Conservation (phyloP, 257 asterid species). For the Lavandula angustifolia region DNA sequence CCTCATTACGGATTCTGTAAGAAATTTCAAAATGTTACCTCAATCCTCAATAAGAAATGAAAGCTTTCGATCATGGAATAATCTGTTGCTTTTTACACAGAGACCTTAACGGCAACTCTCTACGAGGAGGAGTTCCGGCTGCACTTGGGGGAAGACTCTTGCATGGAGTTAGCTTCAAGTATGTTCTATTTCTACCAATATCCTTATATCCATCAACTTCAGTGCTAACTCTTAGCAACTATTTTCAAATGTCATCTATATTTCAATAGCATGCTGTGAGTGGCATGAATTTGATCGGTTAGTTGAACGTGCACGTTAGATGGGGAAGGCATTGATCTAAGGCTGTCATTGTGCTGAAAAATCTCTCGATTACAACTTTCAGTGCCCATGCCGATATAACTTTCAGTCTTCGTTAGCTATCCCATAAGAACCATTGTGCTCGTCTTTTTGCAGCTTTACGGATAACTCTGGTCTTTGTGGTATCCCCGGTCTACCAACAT, state of each 20-base stretch:
- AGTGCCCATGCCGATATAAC: background rate
- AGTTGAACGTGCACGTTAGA: background rate
- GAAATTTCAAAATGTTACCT: constrained; percentile 38
- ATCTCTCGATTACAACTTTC: background rate
- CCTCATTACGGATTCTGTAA: constrained; percentile 73
- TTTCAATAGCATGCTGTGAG: too few species aligned
- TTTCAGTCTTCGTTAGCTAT: background rate
- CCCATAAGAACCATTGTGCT: constrained; percentile 30
- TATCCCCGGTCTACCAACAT: constrained; percentile 78
- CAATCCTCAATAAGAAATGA: background rate
- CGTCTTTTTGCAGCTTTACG: constrained; percentile 67
- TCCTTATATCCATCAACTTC: background rate
- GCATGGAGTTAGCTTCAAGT: constrained; percentile 83
- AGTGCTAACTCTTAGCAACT: background rate
- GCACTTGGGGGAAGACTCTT: constrained; percentile 91
- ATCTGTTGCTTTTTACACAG: constrained; percentile 43
- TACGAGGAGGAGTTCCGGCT: constrained; percentile 84
- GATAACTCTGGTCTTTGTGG: constrained; percentile 96
- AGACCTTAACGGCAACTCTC: constrained; percentile 87
- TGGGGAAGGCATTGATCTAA: background rate
- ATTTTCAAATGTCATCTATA: background rate
- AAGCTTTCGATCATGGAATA: background rate
- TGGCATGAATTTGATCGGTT: background rate
- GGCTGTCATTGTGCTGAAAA: background rate
- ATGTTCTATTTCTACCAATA: constrained; percentile 13